phyloP scores from a whole-genome alignment of 2,329 filamentous ascomycete genomes.

The Ophiosphaerella korrae region DNA sequence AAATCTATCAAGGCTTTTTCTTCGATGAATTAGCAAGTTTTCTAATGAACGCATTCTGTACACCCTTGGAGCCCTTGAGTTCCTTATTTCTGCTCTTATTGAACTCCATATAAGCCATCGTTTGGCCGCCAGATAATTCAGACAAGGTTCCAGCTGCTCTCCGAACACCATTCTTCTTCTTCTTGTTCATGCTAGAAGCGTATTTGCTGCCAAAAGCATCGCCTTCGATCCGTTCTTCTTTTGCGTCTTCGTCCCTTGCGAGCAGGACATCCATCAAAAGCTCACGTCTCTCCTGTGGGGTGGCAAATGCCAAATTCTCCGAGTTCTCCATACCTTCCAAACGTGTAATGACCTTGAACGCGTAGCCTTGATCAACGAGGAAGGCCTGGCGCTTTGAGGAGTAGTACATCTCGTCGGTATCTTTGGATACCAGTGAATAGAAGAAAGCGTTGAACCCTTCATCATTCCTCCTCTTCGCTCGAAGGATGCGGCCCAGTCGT shows the following conservation, averaged over 20 bases:
- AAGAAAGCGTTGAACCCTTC: slow-evolving; percentile 99
- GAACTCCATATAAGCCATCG: slow-evolving; percentile 80
- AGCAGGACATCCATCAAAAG: slow-evolving; percentile 87
- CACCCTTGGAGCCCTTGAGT: slow-evolving; percentile 5
- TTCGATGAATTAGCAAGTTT: slow-evolving; percentile 7
- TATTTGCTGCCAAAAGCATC: slow-evolving; percentile 65
- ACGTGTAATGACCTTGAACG: slow-evolving; percentile 98
- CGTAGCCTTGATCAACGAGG: slow-evolving; percentile 95
- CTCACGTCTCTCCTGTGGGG: slow-evolving; percentile 79
- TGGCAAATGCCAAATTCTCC: slow-evolving; percentile 77
- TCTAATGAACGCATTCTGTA: slow-evolving; percentile 7
- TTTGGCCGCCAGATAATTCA: slow-evolving; percentile 86
- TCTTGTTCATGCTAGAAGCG: slow-evolving; percentile 52
- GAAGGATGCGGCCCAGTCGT: slow-evolving; percentile 86
- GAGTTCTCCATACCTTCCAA: slow-evolving; percentile 88
- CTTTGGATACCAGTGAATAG: slow-evolving; percentile 95
- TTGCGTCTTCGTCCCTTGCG: slow-evolving; percentile 75
- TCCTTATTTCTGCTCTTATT: slow-evolving; percentile 54
- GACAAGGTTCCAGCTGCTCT: slow-evolving; percentile 84
- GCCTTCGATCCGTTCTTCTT: slow-evolving; percentile 71
- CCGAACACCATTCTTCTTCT: slow-evolving; percentile 64
- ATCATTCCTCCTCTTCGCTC: slow-evolving; percentile 94
- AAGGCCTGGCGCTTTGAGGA: slow-evolving; percentile 97
- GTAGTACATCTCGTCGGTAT: slow-evolving; percentile 97
- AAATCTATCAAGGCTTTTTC: slow-evolving; percentile 2